Evolutionary conservation across 1,284 basidiomycete genomes (phyloP).

Genomic region (Phylloporus sp.): DNA sequence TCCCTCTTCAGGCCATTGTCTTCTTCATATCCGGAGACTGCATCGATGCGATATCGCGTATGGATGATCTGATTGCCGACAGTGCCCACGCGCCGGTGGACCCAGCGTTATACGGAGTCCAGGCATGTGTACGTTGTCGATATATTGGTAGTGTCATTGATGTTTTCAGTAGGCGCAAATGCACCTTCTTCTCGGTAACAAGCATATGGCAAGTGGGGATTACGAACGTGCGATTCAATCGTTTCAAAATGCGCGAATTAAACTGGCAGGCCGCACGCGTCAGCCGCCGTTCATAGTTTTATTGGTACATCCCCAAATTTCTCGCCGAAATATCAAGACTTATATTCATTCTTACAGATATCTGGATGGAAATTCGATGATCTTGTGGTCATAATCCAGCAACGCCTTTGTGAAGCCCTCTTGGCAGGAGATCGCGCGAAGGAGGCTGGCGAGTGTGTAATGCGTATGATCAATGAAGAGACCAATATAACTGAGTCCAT

Average conservation of each 20-base stretch:
- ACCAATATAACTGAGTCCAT: too few relatives aligned
- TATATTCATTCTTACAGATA: too few relatives aligned
- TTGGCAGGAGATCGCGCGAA: too few relatives aligned
- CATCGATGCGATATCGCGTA: neutral
- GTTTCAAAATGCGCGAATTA: neutral
- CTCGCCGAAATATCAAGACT: neutral
- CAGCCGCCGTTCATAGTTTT: neutral
- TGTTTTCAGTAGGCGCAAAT: neutral
- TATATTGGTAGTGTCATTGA: neutral
- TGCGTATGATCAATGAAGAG: too few relatives aligned
- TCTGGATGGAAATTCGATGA: too few relatives aligned
- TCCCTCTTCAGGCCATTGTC: neutral
- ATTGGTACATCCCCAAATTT: neutral
- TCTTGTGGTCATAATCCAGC: too few relatives aligned
- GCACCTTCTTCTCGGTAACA: neutral
- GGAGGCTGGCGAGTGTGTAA: too few relatives aligned
- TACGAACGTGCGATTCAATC: neutral
- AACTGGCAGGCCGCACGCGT: neutral
- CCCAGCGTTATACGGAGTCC: neutral
- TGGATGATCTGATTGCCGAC: neutral
- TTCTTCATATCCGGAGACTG: neutral
- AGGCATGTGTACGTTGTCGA: neutral
- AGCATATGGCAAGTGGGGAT: neutral
- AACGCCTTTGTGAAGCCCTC: too few relatives aligned
- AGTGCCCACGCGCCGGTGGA: neutral